Conservation (phyloP, 495 filamentous ascomycete species). For the Clohesyomyces aquaticus region DNA sequence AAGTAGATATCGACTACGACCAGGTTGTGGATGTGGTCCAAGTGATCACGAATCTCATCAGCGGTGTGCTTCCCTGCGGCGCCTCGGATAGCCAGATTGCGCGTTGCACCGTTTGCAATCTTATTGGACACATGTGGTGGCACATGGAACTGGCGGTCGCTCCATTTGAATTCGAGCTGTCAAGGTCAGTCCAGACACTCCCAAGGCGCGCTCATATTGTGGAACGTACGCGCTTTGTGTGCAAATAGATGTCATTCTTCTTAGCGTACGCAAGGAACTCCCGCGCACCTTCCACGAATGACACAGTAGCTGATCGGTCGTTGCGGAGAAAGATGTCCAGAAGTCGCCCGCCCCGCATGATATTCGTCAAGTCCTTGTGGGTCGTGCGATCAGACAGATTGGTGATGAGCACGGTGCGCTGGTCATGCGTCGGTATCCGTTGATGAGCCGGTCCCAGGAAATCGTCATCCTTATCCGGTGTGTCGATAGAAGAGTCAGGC, state of each 20-base stretch:
- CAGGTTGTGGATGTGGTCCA: constrained; percentile 83
- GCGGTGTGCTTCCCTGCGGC: constrained; percentile 63
- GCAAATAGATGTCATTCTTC: constrained; percentile 69
- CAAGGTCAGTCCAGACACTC: constrained; percentile 31
- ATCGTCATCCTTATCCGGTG: constrained; percentile 55
- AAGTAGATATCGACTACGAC: constrained; percentile 70
- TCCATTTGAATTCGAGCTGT: constrained; percentile 72
- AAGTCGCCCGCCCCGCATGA: constrained; percentile 69
- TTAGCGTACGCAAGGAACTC: constrained; percentile 68
- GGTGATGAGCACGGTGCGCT: constrained; percentile 65
- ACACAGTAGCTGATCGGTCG: constrained; percentile 67
- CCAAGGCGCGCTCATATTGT: not conserved
- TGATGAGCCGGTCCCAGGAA: constrained; percentile 36
- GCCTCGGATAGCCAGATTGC: constrained; percentile 71
- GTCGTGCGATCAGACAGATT: constrained; percentile 67
- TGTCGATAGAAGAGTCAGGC: constrained; percentile 41
- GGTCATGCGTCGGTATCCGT: constrained; percentile 48
- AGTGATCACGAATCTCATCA: constrained; percentile 66
- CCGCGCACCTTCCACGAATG: constrained; percentile 67
- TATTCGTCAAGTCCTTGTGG: constrained; percentile 67
- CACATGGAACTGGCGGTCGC: constrained; percentile 72
- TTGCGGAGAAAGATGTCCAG: constrained; percentile 69
- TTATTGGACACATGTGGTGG: constrained; percentile 67
- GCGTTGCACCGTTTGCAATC: constrained; percentile 71
- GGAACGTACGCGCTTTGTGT: constrained; percentile 65